Evolutionary conservation across 2,329 filamentous ascomycete species (phyloP).

Genomic region (Hymenoscyphus occultus): DNA sequence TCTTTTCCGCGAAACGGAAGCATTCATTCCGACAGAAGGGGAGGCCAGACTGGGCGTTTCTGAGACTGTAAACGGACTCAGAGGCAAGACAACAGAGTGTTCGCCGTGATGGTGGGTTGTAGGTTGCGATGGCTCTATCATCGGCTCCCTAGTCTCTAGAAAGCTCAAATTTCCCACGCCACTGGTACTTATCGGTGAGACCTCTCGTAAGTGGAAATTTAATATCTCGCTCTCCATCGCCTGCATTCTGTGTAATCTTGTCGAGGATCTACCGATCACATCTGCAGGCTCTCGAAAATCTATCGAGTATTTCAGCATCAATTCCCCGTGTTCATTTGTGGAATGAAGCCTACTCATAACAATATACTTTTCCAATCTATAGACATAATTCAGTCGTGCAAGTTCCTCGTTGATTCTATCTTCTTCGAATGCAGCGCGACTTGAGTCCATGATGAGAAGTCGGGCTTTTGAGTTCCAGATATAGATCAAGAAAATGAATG

Average conservation of each 20-base stretch:
- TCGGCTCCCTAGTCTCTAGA: background rate
- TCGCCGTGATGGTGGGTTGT: background rate
- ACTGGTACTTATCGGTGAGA: background rate
- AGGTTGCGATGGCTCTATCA: background rate
- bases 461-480: background rate
- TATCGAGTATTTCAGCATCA: background rate
- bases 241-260: conserved; percentile 10
- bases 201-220: conserved; percentile 11
- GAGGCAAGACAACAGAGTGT: background rate
- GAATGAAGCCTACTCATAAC: background rate
- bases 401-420: background rate
- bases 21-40: background rate
- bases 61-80: background rate
- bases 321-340: background rate
- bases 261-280: conserved; percentile 7
- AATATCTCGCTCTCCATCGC: conserved; percentile 16
- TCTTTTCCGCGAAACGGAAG: background rate
- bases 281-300: background rate
- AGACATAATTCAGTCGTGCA: background rate
- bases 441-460: background rate
- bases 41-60: background rate
- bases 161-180: too few relatives aligned
- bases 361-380: background rate
- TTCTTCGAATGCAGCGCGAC: background rate
- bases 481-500: background rate